A percentile compares a stretch with the other conserved stretches of the same genome.
These are phyloP conservation scores for Daldinia sp. DNA, from an alignment of 2,329 filamentous ascomycete species.

Conservation along the genomic window DNA sequence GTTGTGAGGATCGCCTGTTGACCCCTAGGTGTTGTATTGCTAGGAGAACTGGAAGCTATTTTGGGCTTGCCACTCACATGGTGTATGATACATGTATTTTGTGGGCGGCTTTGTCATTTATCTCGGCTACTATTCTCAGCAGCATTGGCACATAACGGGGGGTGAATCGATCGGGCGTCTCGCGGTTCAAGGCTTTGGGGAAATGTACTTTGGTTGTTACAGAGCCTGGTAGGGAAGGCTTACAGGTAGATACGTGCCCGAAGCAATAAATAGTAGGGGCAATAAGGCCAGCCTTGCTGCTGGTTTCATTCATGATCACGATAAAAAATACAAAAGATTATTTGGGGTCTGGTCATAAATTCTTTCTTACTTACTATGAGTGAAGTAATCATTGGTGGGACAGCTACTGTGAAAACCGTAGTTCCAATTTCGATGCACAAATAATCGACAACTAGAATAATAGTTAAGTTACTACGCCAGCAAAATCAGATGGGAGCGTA, in stretches of 20 bases:
- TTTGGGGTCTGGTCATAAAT: background rate
- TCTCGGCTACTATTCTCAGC: background rate
- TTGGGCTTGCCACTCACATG: background rate
- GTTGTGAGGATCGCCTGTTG: conserved; percentile 6
- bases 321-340: conserved; percentile 4
- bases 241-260: conserved; percentile 6
- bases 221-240: background rate
- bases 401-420: too few relatives aligned
- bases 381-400: background rate
- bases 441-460: too few relatives aligned
- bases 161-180: background rate
- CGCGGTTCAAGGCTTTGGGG: background rate
- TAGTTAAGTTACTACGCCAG: background rate
- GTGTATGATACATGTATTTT: background rate
- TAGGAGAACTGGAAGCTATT: background rate
- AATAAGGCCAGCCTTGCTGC: background rate
- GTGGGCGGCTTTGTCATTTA: background rate
- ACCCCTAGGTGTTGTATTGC: conserved; percentile 12
- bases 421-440: too few relatives aligned
- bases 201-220: background rate
- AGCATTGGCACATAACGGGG: background rate
- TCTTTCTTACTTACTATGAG: background rate
- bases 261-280: conserved; percentile 6
- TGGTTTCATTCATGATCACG: conserved; percentile 5
- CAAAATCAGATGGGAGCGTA: background rate